Conservation (phyloP, 75 land plant species). For the Picea glauca region DNA sequence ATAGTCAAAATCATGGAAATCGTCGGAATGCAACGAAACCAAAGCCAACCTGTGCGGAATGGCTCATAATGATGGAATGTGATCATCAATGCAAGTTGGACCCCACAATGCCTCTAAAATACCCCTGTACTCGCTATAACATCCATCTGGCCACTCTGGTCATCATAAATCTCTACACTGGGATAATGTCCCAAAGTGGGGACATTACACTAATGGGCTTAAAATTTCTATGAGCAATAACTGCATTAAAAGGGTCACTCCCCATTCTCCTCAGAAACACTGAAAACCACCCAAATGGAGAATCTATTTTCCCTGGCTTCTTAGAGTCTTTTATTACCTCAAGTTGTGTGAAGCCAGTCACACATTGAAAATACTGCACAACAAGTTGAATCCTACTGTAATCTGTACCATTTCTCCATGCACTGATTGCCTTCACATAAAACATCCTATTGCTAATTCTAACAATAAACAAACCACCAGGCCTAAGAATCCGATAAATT, state of each 20-base stretch:
- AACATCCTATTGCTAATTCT: conserved; percentile 90
- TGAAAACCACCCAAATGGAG: conserved; percentile 35
- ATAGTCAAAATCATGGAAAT: too few relatives aligned
- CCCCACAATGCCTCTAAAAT: too few relatives aligned
- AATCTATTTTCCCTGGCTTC: not conserved
- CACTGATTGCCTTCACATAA: conserved; percentile 77
- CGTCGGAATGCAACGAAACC: too few relatives aligned
- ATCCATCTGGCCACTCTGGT: too few relatives aligned
- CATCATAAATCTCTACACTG: too few relatives aligned
- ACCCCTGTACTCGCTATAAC: too few relatives aligned
- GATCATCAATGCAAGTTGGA: too few relatives aligned
- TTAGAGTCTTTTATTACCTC: conserved; percentile 27
- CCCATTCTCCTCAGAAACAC: conserved; percentile 27
- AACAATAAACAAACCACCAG: conserved; percentile 85
- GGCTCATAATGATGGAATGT: too few relatives aligned
- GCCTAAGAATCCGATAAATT: conserved; percentile 65
- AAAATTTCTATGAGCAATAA: conserved; percentile 66
- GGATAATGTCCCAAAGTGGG: too few relatives aligned
- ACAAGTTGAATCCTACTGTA: conserved; percentile 75
- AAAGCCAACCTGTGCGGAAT: too few relatives aligned
- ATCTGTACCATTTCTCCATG: conserved; percentile 77
- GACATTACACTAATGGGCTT: too few relatives aligned
- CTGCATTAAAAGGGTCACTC: conserved; percentile 78
- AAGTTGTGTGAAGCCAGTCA: conserved; percentile 73
- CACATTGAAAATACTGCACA: conserved; percentile 70